phyloP scores from a whole-genome alignment of 2,329 filamentous ascomycete genomes.

The Arthrobotrys sinensis region DNA sequence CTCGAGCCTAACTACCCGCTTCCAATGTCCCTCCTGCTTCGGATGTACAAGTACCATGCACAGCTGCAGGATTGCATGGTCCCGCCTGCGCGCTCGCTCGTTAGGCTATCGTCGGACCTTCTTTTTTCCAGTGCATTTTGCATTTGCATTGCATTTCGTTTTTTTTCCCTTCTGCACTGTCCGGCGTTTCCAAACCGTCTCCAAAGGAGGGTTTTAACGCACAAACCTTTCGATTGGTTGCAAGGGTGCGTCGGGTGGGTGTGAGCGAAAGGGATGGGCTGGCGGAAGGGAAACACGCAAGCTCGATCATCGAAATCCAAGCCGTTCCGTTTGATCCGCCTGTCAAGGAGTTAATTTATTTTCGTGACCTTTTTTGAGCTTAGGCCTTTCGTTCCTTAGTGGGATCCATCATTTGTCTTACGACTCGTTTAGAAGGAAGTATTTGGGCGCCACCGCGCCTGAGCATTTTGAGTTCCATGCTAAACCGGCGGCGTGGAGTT shows the following conservation, averaged over 20 bases:
- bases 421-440: slow-evolving; percentile 34
- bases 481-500: slow-evolving; percentile 42
- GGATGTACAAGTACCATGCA: slow-evolving; percentile 49
- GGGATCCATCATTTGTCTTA: slow-evolving; percentile 26
- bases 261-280: slow-evolving; percentile 24
- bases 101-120: slow-evolving; percentile 61
- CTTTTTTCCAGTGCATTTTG: slow-evolving; percentile 59
- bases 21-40: slow-evolving; percentile 46
- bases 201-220: slow-evolving; percentile 45
- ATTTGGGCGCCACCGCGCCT: slow-evolving; percentile 51
- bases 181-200: slow-evolving; percentile 49
- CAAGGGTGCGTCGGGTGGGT: slow-evolving; percentile 36
- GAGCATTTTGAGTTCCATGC: slow-evolving; percentile 52
- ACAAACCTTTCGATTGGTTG: slow-evolving; percentile 25
- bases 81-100: slow-evolving; percentile 59
- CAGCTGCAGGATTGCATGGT: slow-evolving; percentile 51
- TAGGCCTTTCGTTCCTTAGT: slow-evolving; percentile 25
- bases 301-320: slow-evolving; percentile 53
- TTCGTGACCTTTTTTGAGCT: slow-evolving; percentile 35
- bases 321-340: slow-evolving; percentile 58
- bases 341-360: slow-evolving; percentile 39
- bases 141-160: slow-evolving; percentile 52
- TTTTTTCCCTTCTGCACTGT: slow-evolving; percentile 16
- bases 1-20: slow-evolving; percentile 14
- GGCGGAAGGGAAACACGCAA: slow-evolving; percentile 58